Conservation (phyloP, 805 yeast genomes). For the Gaillardinia entomophila region DNA sequence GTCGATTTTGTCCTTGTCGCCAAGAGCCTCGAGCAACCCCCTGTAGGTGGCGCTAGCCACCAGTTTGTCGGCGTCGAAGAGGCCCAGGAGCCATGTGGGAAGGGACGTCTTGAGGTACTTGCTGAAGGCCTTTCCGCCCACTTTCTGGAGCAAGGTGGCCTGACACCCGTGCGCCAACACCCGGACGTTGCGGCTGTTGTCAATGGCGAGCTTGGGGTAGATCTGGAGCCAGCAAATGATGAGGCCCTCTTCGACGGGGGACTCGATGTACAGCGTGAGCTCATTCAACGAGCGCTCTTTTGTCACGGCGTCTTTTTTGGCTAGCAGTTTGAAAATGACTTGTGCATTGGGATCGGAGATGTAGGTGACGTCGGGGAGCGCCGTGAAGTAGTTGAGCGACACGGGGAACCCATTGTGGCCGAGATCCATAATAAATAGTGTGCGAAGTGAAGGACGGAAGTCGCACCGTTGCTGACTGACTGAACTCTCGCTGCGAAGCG, state of each 20-base stretch:
- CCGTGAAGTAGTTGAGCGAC: constrained; percentile 67
- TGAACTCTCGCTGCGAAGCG: too few relatives aligned
- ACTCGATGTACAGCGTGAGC: constrained; percentile 25
- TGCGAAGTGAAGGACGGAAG: too few relatives aligned
- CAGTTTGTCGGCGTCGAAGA: constrained; percentile 61
- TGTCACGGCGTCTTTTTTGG: constrained; percentile 80
- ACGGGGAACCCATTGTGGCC: constrained; percentile 14
- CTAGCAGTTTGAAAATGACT: constrained; percentile 65
- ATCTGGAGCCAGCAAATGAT: constrained; percentile 71
- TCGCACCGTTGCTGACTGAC: too few relatives aligned
- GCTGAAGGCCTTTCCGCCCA: constrained; percentile 50
- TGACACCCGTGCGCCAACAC: constrained; percentile 59
- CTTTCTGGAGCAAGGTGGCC: constrained; percentile 37
- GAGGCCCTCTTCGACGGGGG: constrained; percentile 42
- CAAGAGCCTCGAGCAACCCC: constrained; percentile 50
- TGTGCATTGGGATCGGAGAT: constrained; percentile 43
- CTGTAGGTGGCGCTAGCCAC: constrained; percentile 48
- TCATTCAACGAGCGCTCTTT: constrained; percentile 74
- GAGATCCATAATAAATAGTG: too few relatives aligned
- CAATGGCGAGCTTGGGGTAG: constrained; percentile 74
- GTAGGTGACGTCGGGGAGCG: constrained; percentile 54
- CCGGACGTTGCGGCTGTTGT: constrained; percentile 63
- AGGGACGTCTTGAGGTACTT: constrained; percentile 67
- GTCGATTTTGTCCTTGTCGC: constrained; percentile 43
- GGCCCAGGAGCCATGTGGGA: constrained; percentile 69